A percentile compares a stretch with the other conserved stretches of the same genome.
Evolutionary conservation across 495 filamentous ascomycete genomes (phyloP).

Genomic region (Tuber melanosporum): DNA sequence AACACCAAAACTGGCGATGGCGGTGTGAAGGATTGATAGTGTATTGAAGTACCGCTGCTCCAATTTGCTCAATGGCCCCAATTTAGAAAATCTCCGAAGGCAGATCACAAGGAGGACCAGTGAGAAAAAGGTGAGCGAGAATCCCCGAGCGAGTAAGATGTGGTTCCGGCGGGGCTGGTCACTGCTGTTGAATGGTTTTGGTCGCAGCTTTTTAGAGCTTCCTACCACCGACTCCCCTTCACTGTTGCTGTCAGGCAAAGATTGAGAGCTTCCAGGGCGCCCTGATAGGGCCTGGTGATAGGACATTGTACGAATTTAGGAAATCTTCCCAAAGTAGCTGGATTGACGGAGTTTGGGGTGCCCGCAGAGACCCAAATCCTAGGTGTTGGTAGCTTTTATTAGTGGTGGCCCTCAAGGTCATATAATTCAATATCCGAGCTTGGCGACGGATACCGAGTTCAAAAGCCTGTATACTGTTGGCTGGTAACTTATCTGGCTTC

Average conservation of each 20-base stretch:
- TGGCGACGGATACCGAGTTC: neutral
- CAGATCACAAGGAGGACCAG: neutral
- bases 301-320: neutral
- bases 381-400: neutral
- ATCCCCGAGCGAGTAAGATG: neutral
- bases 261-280: neutral
- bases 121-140: neutral
- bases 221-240: neutral
- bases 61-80: neutral
- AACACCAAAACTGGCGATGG: neutral
- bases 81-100: neutral
- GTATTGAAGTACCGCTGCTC: neutral
- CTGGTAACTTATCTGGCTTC: neutral
- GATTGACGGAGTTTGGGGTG: neutral
- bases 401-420: neutral
- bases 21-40: neutral
- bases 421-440: neutral
- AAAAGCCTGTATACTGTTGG: neutral
- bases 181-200: neutral
- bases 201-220: neutral
- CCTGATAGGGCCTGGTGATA: neutral
- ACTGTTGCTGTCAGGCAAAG: neutral
- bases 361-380: neutral
- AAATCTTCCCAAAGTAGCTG: neutral
- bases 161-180: neutral